phyloP scores from a whole-genome alignment of 352 stramenopile genomes.

The Saprolegnia parasitica region DNA sequence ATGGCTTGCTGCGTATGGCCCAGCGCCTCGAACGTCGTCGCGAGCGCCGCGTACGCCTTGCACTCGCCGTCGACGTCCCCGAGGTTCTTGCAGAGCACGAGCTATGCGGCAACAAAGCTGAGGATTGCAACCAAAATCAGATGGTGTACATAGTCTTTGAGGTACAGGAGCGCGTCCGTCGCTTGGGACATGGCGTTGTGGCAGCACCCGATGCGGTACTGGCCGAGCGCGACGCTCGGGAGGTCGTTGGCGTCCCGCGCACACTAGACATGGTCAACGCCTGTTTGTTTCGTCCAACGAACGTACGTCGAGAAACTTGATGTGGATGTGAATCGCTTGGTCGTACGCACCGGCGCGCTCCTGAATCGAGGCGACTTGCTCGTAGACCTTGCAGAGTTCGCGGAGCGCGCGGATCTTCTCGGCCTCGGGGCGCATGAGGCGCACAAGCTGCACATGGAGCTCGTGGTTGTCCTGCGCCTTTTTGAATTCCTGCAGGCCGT shows the following conservation, averaged over 20 bases:
- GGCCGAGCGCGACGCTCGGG: constrained; percentile 51
- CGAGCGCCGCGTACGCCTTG: constrained; percentile 81
- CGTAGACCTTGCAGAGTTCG: constrained; percentile 75
- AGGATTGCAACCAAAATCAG: neutral
- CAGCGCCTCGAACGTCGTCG: constrained; percentile 78
- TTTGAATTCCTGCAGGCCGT: constrained; percentile 60
- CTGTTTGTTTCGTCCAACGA: too few species aligned
- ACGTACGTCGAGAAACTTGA: constrained; percentile 59
- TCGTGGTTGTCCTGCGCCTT: constrained; percentile 80
- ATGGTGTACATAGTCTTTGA: constrained; percentile 67
- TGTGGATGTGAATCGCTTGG: constrained; percentile 65
- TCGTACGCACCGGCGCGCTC: constrained; percentile 41
- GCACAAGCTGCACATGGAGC: constrained; percentile 66
- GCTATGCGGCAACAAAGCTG: constrained; percentile 29
- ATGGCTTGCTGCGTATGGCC: constrained; percentile 76
- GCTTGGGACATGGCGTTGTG: constrained; percentile 62
- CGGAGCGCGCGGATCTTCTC: constrained; percentile 48
- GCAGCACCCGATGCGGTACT: constrained; percentile 71
- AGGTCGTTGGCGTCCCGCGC: constrained; percentile 55
- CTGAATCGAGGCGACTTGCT: constrained; percentile 46
- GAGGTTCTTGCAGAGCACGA: constrained; percentile 50
- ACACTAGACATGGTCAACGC: constrained; percentile 33
- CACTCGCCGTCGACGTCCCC: constrained; percentile 71
- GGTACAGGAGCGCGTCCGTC: constrained; percentile 68
- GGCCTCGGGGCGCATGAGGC: constrained; percentile 59